These are phyloP conservation scores for Trichoderma sp. DNA, from an alignment of 2,329 filamentous ascomycete species.

Conservation along the genomic window DNA sequence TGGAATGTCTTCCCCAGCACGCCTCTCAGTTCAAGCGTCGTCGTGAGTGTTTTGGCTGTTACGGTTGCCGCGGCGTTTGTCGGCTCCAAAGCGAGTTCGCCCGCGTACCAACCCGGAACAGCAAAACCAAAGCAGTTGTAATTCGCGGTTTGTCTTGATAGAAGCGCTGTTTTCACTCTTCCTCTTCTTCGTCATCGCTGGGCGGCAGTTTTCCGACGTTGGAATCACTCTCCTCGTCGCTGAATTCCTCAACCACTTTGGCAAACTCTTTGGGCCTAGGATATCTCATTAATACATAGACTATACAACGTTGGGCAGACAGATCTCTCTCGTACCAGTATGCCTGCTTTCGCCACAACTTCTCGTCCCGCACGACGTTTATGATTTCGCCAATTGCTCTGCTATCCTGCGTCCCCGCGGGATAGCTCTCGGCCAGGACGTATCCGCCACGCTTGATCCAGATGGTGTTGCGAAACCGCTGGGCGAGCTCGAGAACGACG, in stretches of 20 bases:
- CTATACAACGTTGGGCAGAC: not conserved
- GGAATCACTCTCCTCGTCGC: constrained; percentile 74
- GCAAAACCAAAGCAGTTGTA: constrained; percentile 12
- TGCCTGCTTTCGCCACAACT: constrained; percentile 80
- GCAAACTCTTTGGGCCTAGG: constrained; percentile 77
- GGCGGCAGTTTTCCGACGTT: constrained; percentile 84
- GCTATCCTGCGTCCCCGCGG: constrained; percentile 67
- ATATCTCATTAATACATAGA: constrained; percentile 2
- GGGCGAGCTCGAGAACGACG: constrained; percentile 77
- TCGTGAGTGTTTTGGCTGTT: constrained; percentile 69
- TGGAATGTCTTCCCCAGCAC: constrained; percentile 94
- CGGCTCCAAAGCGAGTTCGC: constrained; percentile 45
- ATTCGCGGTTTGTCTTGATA: constrained; percentile 4
- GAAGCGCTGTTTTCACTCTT: constrained; percentile 12
- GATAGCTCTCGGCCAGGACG: constrained; percentile 74
- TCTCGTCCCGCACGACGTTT: constrained; percentile 90
- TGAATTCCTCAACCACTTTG: constrained; percentile 63
- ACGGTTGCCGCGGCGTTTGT: constrained; percentile 66
- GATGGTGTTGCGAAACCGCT: constrained; percentile 86
- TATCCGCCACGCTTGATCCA: constrained; percentile 91
- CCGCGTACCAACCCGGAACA: not conserved
- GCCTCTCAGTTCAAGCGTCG: constrained; percentile 55
- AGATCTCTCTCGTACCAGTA: constrained; percentile 70
- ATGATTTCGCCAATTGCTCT: constrained; percentile 87
- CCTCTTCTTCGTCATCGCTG: constrained; percentile 64